Evolutionary conservation across 2,329 filamentous ascomycete species (phyloP).

Genomic region (Harringtonia lauricola): DNA sequence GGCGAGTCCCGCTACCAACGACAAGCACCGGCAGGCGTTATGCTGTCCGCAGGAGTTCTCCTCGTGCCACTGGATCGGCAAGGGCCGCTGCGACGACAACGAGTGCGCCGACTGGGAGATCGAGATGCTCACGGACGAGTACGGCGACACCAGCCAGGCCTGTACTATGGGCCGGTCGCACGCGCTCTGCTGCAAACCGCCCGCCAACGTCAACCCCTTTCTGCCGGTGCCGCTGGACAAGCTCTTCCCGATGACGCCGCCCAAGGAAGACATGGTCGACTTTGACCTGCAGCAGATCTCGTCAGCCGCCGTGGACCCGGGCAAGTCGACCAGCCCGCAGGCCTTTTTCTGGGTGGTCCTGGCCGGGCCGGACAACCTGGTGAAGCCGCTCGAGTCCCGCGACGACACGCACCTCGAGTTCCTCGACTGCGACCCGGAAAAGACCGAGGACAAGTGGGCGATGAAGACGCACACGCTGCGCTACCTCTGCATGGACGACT

Average conservation of each 20-base stretch:
- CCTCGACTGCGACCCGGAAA: conserved; percentile 21
- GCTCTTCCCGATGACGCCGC: not conserved
- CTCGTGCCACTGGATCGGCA: not conserved
- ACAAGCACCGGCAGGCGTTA: not conserved
- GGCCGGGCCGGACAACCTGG: conserved; percentile 20
- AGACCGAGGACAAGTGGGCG: conserved; percentile 11
- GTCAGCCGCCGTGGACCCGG: conserved; percentile 13
- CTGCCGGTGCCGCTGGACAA: conserved; percentile 1
- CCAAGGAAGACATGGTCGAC: not conserved
- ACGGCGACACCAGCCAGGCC: not conserved
- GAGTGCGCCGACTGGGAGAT: not conserved
- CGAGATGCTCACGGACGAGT: not conserved
- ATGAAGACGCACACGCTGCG: conserved; percentile 21
- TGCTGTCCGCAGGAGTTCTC: not conserved
- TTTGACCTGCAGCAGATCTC: not conserved
- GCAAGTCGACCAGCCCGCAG: too few relatives aligned
- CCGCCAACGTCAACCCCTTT: not conserved
- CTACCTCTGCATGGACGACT: conserved; percentile 24
- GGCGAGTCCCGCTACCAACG: too few relatives aligned
- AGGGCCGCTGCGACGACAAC: not conserved
- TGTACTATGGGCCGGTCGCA: not conserved
- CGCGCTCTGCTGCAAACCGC: not conserved
- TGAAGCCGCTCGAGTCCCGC: conserved; percentile 24
- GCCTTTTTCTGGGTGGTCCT: conserved; percentile 23
- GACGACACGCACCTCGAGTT: conserved; percentile 34